Conservation (phyloP, 2,329 filamentous ascomycete genomes). For the Calonectria multiphialidica region DNA sequence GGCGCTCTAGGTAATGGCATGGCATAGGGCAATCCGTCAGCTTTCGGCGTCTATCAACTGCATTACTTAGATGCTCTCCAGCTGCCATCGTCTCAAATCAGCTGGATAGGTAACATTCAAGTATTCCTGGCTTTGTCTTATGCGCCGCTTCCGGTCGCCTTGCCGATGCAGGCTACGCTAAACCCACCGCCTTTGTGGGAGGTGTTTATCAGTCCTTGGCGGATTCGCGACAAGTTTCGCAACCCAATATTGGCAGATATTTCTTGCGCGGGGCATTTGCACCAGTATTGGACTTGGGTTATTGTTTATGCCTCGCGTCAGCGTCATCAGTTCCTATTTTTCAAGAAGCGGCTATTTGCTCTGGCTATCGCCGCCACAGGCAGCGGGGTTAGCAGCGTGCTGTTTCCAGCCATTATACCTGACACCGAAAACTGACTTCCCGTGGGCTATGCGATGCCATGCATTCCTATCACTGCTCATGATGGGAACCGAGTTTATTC, state of each 20-base stretch:
- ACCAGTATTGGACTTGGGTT: constrained; percentile 62
- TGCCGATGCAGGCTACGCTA: constrained; percentile 57
- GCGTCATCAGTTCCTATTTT: constrained; percentile 70
- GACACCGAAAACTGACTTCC: constrained; percentile 40
- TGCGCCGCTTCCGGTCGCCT: constrained; percentile 56
- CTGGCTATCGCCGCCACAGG: constrained; percentile 69
- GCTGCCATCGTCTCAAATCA: constrained; percentile 38
- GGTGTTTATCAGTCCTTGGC: constrained; percentile 53
- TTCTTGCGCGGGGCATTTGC: constrained; percentile 62
- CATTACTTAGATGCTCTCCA: constrained; percentile 43
- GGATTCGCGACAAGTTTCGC: constrained; percentile 55
- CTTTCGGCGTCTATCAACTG: constrained; percentile 69
- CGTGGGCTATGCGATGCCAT: not conserved
- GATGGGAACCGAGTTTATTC: not conserved
- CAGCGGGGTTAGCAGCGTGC: constrained; percentile 63
- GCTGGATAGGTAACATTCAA: constrained; percentile 58
- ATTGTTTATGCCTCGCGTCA: constrained; percentile 66
- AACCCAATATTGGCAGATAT: constrained; percentile 59
- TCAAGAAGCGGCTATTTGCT: constrained; percentile 62
- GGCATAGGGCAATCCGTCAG: not conserved
- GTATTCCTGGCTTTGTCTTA: constrained; percentile 58
- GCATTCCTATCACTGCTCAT: not conserved
- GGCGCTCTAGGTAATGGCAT: not conserved
- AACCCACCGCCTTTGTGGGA: constrained; percentile 49
- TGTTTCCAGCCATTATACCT: constrained; percentile 66